Percentiles rank a stretch among this genome's conserved stretches.
These are phyloP conservation scores for Beauveria caledonica DNA, from an alignment of 2,329 filamentous ascomycete species.

Conservation along the genomic window DNA sequence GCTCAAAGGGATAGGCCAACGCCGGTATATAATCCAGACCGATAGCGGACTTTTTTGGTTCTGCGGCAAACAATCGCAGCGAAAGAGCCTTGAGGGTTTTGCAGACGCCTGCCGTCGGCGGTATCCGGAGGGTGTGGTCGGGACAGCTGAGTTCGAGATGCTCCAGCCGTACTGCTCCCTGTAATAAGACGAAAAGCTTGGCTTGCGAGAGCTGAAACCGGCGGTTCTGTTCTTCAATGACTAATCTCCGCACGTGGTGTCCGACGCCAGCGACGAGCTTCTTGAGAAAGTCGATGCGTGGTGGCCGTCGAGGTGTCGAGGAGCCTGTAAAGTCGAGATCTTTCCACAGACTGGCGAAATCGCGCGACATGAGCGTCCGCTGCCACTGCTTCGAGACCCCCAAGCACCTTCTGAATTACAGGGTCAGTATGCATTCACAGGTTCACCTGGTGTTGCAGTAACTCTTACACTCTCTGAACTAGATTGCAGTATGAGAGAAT, in stretches of 20 bases:
- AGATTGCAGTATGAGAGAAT: slow-evolving; percentile 29
- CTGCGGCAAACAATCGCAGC: background rate
- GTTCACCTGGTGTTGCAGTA: background rate
- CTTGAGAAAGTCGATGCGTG: slow-evolving; percentile 18
- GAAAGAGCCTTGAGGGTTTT: slow-evolving; percentile 9
- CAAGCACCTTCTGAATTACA: slow-evolving; percentile 17
- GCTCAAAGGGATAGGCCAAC: background rate
- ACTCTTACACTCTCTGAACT: slow-evolving; percentile 22
- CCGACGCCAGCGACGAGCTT: slow-evolving; percentile 25
- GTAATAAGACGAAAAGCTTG: slow-evolving; percentile 21
- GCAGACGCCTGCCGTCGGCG: slow-evolving; percentile 3
- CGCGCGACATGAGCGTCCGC: slow-evolving; percentile 20
- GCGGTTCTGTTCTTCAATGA: slow-evolving; percentile 18
- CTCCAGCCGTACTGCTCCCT: slow-evolving; percentile 21
- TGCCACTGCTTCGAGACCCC: slow-evolving; percentile 27
- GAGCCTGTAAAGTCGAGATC: slow-evolving; percentile 22
- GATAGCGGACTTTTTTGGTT: background rate
- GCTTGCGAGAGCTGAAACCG: slow-evolving; percentile 23
- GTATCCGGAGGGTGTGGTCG: background rate
- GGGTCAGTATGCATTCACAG: background rate
- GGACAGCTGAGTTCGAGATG: slow-evolving; percentile 19
- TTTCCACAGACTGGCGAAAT: slow-evolving; percentile 24
- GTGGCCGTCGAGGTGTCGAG: slow-evolving; percentile 16
- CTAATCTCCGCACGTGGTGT: slow-evolving; percentile 22
- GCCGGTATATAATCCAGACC: slow-evolving; percentile 4